Evolutionary conservation across 2,329 filamentous ascomycete genomes (phyloP).

Genomic region (Nemania sp.): DNA sequence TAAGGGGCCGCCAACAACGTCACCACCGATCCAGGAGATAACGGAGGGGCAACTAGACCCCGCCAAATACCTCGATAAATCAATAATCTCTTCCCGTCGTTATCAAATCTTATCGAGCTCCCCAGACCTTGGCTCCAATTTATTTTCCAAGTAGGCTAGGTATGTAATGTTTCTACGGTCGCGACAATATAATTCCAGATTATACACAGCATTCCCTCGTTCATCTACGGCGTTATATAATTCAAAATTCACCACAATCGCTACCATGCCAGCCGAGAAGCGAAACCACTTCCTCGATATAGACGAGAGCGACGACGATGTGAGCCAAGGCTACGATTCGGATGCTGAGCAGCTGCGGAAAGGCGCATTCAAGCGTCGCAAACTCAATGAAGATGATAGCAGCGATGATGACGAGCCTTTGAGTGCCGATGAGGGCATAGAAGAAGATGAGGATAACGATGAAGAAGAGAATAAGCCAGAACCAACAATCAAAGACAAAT

Average conservation of each 20-base stretch:
- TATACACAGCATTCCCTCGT: background rate
- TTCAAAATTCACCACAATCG: background rate
- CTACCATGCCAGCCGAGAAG: conserved; percentile 73
- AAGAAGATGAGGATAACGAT: conserved; percentile 37
- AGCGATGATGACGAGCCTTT: conserved; percentile 49
- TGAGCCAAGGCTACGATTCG: conserved; percentile 72
- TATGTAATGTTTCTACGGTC: background rate
- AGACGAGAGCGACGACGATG: conserved; percentile 70
- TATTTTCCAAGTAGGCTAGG: too few species aligned
- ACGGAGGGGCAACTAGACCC: conserved; percentile 34
- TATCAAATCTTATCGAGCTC: conserved; percentile 33
- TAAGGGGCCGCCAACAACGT: conserved; percentile 11
- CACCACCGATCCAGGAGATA: conserved; percentile 8
- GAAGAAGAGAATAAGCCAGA: conserved; percentile 31
- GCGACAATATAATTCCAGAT: background rate
- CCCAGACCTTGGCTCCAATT: conserved; percentile 2
- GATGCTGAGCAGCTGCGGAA: conserved; percentile 73
- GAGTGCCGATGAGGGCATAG: conserved; percentile 48
- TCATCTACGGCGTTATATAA: background rate
- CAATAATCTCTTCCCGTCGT: background rate
- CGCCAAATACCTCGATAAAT: conserved; percentile 32
- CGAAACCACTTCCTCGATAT: conserved; percentile 78
- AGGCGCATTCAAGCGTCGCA: conserved; percentile 68
- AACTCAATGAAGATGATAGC: conserved; percentile 47
- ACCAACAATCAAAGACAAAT: conserved; percentile 38